A percentile compares a stretch with the other conserved stretches of the same genome.
phyloP scores from a whole-genome alignment of 768 basidiomycete species.

The Ramaria rubella region DNA sequence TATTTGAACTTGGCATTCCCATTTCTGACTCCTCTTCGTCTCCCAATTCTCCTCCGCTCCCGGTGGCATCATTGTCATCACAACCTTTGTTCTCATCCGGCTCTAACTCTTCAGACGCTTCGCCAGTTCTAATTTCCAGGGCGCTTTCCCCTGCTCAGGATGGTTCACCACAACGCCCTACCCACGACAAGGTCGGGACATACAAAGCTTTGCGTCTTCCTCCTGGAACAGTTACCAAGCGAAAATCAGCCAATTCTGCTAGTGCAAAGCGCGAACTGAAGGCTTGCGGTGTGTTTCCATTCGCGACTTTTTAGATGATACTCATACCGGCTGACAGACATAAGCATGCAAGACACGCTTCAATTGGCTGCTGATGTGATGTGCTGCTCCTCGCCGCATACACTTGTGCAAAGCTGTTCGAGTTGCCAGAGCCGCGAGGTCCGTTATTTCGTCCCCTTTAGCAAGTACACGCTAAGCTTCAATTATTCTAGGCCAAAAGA shows the following conservation, averaged over 20 bases:
- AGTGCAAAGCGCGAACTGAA: constrained; percentile 74
- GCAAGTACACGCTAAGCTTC: not conserved
- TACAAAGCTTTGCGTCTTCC: constrained; percentile 87
- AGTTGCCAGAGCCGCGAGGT: constrained; percentile 87
- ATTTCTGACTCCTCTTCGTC: constrained; percentile 22
- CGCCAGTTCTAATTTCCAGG: not conserved
- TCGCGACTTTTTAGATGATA: constrained; percentile 10
- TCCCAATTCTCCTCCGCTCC: not conserved
- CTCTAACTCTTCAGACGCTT: constrained; percentile 5
- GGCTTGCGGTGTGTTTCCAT: constrained; percentile 39
- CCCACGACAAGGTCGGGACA: constrained; percentile 77
- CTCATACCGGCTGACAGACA: constrained; percentile 37
- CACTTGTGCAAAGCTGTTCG: constrained; percentile 73
- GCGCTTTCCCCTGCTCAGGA: constrained; percentile 24
- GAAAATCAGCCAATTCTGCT: constrained; percentile 37
- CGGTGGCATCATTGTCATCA: not conserved
- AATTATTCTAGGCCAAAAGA: constrained; percentile 64
- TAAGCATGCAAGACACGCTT: constrained; percentile 60
- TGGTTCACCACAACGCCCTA: constrained; percentile 29
- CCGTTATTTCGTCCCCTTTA: constrained; percentile 17
- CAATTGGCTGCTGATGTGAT: constrained; percentile 68
- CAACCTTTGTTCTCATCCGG: constrained; percentile 9
- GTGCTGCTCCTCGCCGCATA: constrained; percentile 75
- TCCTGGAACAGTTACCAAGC: constrained; percentile 77
- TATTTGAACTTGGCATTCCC: constrained; percentile 69